phyloP scores from a whole-genome alignment of 345 rosid species.

The Capsella bursapastoris region DNA sequence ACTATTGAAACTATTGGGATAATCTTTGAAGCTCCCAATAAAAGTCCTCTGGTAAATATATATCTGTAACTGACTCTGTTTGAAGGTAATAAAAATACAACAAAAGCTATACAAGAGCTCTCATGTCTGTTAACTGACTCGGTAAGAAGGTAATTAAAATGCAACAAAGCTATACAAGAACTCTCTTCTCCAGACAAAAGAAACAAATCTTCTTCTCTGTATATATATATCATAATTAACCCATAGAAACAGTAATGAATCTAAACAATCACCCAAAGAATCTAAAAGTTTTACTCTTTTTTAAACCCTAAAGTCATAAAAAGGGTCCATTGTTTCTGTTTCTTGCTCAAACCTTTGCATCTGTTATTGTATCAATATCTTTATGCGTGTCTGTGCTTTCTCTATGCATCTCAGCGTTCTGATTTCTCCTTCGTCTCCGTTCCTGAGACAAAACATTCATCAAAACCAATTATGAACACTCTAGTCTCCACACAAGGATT shows the following conservation, averaged over 20 bases:
- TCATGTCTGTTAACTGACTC: neutral
- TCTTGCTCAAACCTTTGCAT: conserved; percentile 36
- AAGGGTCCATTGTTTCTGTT: conserved; percentile 15
- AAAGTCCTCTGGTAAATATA: neutral
- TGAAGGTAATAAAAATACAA: conserved; percentile 26
- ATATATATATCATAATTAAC: conserved; percentile 27
- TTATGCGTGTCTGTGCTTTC: conserved; percentile 55
- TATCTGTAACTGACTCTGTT: neutral
- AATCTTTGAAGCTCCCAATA: neutral
- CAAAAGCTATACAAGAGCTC: conserved; percentile 39
- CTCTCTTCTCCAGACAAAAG: conserved; percentile 20
- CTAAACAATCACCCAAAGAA: conserved; percentile 39
- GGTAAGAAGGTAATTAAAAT: conserved; percentile 16
- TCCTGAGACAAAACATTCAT: conserved; percentile 54
- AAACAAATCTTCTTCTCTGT: conserved; percentile 31
- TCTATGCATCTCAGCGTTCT: conserved; percentile 48
- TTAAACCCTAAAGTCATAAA: conserved; percentile 9
- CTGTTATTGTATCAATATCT: conserved; percentile 45
- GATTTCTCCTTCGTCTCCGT: conserved; percentile 71
- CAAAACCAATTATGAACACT: neutral
- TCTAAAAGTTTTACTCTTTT: conserved; percentile 2
- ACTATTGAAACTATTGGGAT: neutral
- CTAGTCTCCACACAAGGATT: neutral
- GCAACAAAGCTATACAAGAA: conserved; percentile 42
- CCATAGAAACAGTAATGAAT: conserved; percentile 41